phyloP scores from a whole-genome alignment of 805 yeast species.

The Myxozyma vanderwaltii region DNA sequence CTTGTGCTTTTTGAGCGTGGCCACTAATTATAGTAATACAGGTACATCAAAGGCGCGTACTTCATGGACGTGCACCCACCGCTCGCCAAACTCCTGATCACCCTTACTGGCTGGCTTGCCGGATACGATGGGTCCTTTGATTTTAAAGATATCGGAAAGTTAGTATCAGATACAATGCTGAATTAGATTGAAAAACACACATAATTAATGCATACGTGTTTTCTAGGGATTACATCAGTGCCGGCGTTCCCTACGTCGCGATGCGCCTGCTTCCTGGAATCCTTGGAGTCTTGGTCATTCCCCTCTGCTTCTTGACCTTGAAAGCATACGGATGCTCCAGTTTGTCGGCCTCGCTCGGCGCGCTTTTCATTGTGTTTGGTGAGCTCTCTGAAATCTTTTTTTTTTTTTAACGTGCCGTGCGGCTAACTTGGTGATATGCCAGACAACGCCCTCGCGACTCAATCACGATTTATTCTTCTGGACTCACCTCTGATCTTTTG shows the following conservation, averaged over 20 bases:
- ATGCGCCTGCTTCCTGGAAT: constrained; percentile 62
- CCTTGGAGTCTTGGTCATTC: constrained; percentile 56
- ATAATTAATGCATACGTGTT: not conserved
- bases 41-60: constrained; percentile 59
- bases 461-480: constrained; percentile 56
- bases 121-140: constrained; percentile 56
- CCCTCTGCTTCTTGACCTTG: constrained; percentile 57
- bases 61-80: constrained; percentile 78
- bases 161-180: not conserved
- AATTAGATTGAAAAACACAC: too few species aligned
- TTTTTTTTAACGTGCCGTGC: too few species aligned
- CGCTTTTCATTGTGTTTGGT: constrained; percentile 56
- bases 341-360: constrained; percentile 53
- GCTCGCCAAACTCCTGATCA: constrained; percentile 60
- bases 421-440: not conserved
- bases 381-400: not conserved
- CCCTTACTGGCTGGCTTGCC: constrained; percentile 53
- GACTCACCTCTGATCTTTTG: constrained; percentile 50
- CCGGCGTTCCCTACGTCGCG: constrained; percentile 52
- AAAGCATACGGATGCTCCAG: constrained; percentile 59
- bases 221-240: constrained; percentile 43
- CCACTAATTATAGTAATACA: constrained; percentile 19
- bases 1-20: too few species aligned
- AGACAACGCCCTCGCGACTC: constrained; percentile 63
- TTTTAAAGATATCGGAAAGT: constrained; percentile 50